phyloP scores from a whole-genome alignment of 1,284 basidiomycete species.

The Ceratobasidium sp. region DNA sequence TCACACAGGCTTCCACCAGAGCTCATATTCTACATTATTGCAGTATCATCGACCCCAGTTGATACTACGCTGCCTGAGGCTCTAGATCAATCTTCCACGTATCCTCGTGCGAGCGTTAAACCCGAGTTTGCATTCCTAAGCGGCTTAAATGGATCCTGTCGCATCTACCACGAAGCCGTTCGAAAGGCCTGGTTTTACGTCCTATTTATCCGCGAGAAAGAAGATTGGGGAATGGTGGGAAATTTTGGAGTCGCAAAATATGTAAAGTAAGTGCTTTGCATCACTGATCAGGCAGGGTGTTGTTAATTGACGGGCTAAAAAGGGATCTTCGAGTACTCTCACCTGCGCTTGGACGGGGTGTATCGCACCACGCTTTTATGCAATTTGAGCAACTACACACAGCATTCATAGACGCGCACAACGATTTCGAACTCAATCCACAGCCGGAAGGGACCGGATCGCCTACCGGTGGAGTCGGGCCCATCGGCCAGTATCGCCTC shows the following conservation, averaged over 20 bases:
- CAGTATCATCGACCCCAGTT: neutral
- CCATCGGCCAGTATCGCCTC: slow-evolving; percentile 23
- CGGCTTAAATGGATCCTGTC: slow-evolving; percentile 7
- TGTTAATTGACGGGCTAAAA: no score
- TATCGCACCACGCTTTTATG: slow-evolving; percentile 3
- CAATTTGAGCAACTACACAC: neutral
- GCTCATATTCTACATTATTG: slow-evolving; percentile 5
- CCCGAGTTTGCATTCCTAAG: neutral
- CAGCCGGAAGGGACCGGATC: neutral
- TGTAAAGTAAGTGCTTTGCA: neutral
- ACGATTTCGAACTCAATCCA: slow-evolving; percentile 8
- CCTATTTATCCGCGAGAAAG: neutral
- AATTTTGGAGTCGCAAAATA: neutral
- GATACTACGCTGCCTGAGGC: neutral
- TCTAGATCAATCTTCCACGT: slow-evolving; percentile 1
- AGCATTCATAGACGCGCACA: slow-evolving; percentile 14
- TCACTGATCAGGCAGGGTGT: no score
- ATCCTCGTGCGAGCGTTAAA: neutral
- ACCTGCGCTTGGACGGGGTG: neutral
- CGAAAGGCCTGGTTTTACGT: slow-evolving; percentile 10
- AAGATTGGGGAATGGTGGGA: slow-evolving; percentile 9
- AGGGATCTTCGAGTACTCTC: slow-evolving; percentile 14
- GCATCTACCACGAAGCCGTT: slow-evolving; percentile 10
- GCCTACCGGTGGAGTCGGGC: neutral
- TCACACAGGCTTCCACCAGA: slow-evolving; percentile 13